phyloP scores from a whole-genome alignment of 306 rosid genomes.

The Trifolium subterraneum region DNA sequence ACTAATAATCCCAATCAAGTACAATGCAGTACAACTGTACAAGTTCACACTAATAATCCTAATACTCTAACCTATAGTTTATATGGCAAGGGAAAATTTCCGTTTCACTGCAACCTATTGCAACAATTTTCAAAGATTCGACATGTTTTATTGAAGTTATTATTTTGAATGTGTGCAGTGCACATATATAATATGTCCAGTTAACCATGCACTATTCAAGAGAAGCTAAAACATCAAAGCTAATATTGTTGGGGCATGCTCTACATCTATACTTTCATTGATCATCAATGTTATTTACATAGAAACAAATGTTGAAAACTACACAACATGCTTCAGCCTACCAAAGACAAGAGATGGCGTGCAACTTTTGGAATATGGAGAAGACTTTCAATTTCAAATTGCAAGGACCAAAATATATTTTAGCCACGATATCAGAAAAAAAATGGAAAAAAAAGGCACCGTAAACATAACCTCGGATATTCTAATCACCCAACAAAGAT shows the following conservation, averaged over 20 bases:
- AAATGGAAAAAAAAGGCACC: not conserved
- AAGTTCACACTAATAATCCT: constrained; percentile 11
- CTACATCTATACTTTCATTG: constrained; percentile 7
- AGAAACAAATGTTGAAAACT: constrained; percentile 12
- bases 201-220: constrained; percentile 1
- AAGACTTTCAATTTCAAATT: constrained; percentile 29
- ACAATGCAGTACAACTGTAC: not conserved
- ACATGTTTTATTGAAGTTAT: not conserved
- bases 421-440: not conserved
- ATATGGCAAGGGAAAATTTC: not conserved
- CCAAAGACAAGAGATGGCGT: constrained; percentile 27
- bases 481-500: constrained; percentile 18
- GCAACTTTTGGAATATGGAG: not conserved
- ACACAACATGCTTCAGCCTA: constrained; percentile 10
- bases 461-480: constrained; percentile 18
- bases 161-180: constrained; percentile 6
- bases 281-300: constrained; percentile 11
- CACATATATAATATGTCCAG: constrained; percentile 1
- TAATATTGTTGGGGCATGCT: constrained; percentile 3
- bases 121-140: constrained; percentile 14
- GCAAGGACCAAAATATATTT: constrained; percentile 19
- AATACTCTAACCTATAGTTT: not conserved
- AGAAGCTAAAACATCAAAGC: constrained; percentile 35
- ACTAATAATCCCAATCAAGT: not conserved
- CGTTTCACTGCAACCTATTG: not conserved